Evolutionary conservation across 2,329 filamentous ascomycete species (phyloP), one percentile per base, ranked within the genome.

Genomic region (Onygena corvina): DNA sequence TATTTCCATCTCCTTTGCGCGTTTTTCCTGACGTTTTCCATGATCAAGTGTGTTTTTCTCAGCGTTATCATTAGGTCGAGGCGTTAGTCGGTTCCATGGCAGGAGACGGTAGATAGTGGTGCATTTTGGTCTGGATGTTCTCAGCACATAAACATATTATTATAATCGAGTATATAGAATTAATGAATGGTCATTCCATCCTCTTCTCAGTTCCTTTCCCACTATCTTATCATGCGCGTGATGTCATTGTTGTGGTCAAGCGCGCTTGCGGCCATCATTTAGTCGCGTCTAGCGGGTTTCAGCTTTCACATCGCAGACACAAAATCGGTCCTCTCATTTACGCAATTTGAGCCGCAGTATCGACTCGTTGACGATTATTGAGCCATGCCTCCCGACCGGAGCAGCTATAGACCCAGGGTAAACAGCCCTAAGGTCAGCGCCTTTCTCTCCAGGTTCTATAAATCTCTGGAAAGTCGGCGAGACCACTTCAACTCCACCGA

Each of bases 241-340:
- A 40, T 40, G 36, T 40, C 36, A 40, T 40, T 40, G 20, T 40
- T 40, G 20, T 18, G 30, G 4, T 9, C 18, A 40, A 9, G 20
- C 36, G 36, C 36, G 36, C 36, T 40, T 40, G 20, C 25, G n/a
- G 8, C 36, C 36, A 40, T 40, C n/a, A 21, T 40, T 18, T 23
- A 4, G 20, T 40, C 36, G 36, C 36, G 36, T 25, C 11, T 40
- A 40, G 18, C n/a, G n/a, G n/a, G n/a, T n/a, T n/a, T n/a, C n/a
- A n/a, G n/a, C n/a, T n/a, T n/a, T n/a, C n/a, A n/a, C n/a, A n/a
- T n/a, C n/a, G n/a, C n/a, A n/a, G n/a, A n/a, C n/a, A n/a, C n/a
- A n/a, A n/a, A n/a, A n/a, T n/a, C n/a, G n/a, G n/a, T n/a, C n/a
- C n/a, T n/a, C n/a, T n/a, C n/a, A n/a, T n/a, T n/a, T n/a, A n/a